Evolutionary conservation across 2,329 filamentous ascomycete genomes (phyloP).

Genomic region (Aspergillus unguis): DNA sequence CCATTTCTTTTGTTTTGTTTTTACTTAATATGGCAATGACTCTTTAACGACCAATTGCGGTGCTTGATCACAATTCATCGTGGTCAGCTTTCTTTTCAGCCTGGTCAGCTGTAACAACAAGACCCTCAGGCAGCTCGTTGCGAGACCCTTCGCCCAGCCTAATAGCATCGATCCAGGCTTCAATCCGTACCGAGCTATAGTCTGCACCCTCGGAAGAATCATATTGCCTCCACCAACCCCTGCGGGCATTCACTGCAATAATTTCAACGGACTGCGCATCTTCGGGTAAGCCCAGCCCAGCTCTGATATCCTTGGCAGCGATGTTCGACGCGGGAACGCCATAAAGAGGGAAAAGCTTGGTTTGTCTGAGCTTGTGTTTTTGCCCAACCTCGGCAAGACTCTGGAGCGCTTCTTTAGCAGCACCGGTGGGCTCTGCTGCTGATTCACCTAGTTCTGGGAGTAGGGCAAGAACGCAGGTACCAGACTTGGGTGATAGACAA

Average conservation of each 20-base stretch:
- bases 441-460: conserved; percentile 55
- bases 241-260: conserved; percentile 78
- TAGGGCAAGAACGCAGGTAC: conserved; percentile 78
- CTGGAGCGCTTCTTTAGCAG: conserved; percentile 53
- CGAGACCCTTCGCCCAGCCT: conserved; percentile 83
- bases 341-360: conserved; percentile 78
- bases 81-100: conserved; percentile 40
- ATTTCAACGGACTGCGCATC: conserved; percentile 60
- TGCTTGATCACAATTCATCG: conserved; percentile 39
- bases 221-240: conserved; percentile 81
- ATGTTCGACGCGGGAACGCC: conserved; percentile 63
- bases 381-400: conserved; percentile 70
- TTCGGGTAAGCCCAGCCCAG: conserved; percentile 59
- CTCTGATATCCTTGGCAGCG: conserved; percentile 54
- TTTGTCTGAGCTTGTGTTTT: conserved; percentile 66
- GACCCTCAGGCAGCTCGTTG: conserved; percentile 64
- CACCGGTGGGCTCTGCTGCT: conserved; percentile 45
- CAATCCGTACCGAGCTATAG: conserved; percentile 56
- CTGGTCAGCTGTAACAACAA: conserved; percentile 46
- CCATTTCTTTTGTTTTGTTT: not conserved
- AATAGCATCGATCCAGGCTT: conserved; percentile 87
- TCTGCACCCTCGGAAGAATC: conserved; percentile 54
- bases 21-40: not conserved
- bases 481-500: conserved; percentile 72
- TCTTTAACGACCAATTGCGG: not conserved